Evolutionary conservation across 805 yeast species (phyloP).

Genomic region (Teunomyces gatunensis): DNA sequence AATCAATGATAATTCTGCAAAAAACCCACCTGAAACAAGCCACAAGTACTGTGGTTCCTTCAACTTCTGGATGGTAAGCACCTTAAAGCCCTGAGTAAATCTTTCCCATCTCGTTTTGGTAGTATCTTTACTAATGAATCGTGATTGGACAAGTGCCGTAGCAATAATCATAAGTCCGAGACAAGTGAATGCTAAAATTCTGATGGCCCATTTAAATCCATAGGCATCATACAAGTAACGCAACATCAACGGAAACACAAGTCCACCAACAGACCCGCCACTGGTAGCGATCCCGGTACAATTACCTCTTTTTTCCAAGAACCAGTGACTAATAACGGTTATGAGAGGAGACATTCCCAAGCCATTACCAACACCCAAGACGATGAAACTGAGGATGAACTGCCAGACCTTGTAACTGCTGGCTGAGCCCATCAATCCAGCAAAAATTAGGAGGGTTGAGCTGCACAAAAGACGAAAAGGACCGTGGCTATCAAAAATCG

Average conservation of each 20-base stretch:
- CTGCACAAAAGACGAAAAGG: constrained; percentile 40
- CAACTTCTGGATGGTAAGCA: background rate
- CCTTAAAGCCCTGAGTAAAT: constrained; percentile 15
- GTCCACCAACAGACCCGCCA: constrained; percentile 25
- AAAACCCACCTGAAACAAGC: constrained; percentile 30
- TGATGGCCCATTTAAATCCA: constrained; percentile 20
- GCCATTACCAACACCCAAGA: constrained; percentile 59
- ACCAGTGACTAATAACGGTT: constrained; percentile 67
- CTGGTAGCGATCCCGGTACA: constrained; percentile 62
- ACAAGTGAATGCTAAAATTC: constrained; percentile 43
- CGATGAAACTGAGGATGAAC: constrained; percentile 56
- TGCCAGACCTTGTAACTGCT: constrained; percentile 53
- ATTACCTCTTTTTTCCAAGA: constrained; percentile 54
- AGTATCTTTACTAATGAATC: constrained; percentile 13
- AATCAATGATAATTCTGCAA: constrained; percentile 27
- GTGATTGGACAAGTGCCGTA: constrained; percentile 26
- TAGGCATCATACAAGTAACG: constrained; percentile 14
- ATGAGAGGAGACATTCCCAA: constrained; percentile 59
- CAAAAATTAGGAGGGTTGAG: constrained; percentile 43
- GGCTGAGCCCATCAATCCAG: constrained; percentile 58
- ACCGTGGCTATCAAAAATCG: constrained; percentile 64
- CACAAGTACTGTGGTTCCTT: constrained; percentile 20
- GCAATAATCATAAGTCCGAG: constrained; percentile 24
- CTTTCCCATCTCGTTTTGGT: constrained; percentile 12
- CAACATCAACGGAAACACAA: constrained; percentile 18